Conservation (phyloP, 2,329 filamentous ascomycete species). For the Claviceps spartinae region DNA sequence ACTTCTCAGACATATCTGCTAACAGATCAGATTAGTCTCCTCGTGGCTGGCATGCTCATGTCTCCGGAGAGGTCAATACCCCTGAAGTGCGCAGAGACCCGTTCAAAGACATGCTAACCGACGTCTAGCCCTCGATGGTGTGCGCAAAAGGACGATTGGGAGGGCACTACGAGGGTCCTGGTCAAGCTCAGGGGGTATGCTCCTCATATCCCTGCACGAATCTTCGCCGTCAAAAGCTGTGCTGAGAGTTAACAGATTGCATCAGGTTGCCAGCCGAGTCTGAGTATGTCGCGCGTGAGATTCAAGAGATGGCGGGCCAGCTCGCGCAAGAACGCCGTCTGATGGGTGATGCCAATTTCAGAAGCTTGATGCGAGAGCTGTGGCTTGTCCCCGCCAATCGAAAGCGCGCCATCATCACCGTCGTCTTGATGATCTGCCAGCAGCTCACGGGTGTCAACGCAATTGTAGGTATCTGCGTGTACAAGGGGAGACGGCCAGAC, state of each 20-base stretch:
- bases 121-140: slow-evolving; percentile 50
- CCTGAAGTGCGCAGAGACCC: background rate
- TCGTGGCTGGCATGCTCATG: slow-evolving; percentile 46
- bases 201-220: too few relatives aligned
- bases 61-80: slow-evolving; percentile 32
- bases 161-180: slow-evolving; percentile 43
- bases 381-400: slow-evolving; percentile 46
- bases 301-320: slow-evolving; percentile 46
- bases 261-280: slow-evolving; percentile 36
- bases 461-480: slow-evolving; percentile 26
- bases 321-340: slow-evolving; percentile 49
- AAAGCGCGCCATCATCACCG: slow-evolving; percentile 49
- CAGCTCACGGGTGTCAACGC: slow-evolving; percentile 53
- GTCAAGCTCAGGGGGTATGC: slow-evolving; percentile 30
- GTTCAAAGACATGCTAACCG: slow-evolving; percentile 4
- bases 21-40: slow-evolving; percentile 18
- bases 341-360: slow-evolving; percentile 35
- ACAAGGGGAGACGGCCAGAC: too few relatives aligned
- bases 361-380: slow-evolving; percentile 51
- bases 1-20: background rate
- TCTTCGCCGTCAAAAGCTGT: background rate
- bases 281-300: slow-evolving; percentile 42
- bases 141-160: slow-evolving; percentile 54
- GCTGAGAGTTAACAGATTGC: background rate
- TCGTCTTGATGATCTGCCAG: slow-evolving; percentile 51